Evolutionary conservation across 441 rosid genomes (phyloP).

Genomic region (Pelargonium fulgidum): DNA sequence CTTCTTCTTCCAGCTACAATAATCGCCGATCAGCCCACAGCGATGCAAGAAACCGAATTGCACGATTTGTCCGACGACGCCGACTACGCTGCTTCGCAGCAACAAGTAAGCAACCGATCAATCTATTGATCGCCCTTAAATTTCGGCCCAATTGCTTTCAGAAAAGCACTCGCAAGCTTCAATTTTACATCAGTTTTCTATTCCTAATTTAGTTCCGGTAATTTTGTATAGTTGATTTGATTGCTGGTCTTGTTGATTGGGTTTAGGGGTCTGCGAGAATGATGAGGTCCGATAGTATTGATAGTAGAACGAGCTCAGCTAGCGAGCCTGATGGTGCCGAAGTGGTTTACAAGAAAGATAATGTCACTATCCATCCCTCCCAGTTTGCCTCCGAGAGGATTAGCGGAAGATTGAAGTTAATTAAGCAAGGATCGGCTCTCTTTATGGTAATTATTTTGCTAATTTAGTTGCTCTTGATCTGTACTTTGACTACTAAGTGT

Average conservation of each 20-base stretch:
- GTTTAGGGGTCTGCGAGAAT: conserved; percentile 63
- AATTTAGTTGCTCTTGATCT: not conserved
- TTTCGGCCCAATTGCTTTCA: not conserved
- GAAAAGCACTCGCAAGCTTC: not conserved
- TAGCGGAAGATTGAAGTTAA: conserved; percentile 82
- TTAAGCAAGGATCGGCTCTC: conserved; percentile 67
- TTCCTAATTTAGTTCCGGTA: not conserved
- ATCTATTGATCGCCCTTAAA: not conserved
- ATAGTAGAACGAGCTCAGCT: conserved; percentile 15
- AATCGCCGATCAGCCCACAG: not conserved
- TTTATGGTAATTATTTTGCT: conserved; percentile 45
- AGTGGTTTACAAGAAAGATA: conserved; percentile 64
- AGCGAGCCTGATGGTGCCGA: conserved; percentile 67
- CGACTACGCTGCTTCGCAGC: conserved; percentile 88
- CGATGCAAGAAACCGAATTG: conserved; percentile 71
- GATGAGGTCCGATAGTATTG: conserved; percentile 55
- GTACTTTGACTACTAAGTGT: not conserved
- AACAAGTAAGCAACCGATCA: conserved; percentile 41
- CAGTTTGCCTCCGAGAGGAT: conserved; percentile 89
- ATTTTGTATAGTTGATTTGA: not conserved
- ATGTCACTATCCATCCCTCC: conserved; percentile 89
- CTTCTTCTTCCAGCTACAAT: conserved; percentile 6
- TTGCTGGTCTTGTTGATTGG: conserved; percentile 15
- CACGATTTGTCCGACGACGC: conserved; percentile 95
- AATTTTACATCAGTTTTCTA: not conserved